Evolutionary conservation across 306 rosid species (phyloP).

Genomic region (Cucumis cinereus): DNA sequence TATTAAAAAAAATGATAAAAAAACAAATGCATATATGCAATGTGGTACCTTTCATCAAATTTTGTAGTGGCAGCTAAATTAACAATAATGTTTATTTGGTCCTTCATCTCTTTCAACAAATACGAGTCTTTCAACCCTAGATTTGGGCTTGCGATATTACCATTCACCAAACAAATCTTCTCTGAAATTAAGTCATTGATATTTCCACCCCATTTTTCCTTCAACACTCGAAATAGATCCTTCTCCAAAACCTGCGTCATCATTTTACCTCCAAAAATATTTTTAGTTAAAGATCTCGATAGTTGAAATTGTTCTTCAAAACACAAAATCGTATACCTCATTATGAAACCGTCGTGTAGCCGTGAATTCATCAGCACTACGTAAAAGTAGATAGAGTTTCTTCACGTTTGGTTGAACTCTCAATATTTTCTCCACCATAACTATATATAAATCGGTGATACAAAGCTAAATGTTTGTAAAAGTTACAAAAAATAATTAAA

Average conservation of each 20-base stretch:
- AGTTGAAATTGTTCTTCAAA: too few relatives aligned
- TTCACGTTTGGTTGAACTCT: slow-evolving; percentile 73
- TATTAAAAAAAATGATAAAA: too few relatives aligned
- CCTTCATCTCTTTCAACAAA: slow-evolving; percentile 32
- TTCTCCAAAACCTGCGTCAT: slow-evolving; percentile 37
- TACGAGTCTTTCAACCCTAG: slow-evolving; percentile 37
- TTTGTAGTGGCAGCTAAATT: slow-evolving; percentile 75
- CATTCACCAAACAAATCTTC: slow-evolving; percentile 47
- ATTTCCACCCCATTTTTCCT: slow-evolving; percentile 43
- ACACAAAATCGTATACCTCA: slow-evolving; percentile 18
- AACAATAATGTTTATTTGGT: slow-evolving; percentile 39
- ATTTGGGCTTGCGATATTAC: slow-evolving; percentile 39
- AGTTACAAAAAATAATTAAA: background rate
- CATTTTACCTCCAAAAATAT: too few relatives aligned
- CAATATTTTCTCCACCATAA: slow-evolving; percentile 35
- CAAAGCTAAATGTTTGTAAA: too few relatives aligned
- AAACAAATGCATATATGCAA: too few relatives aligned
- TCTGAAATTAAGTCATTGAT: slow-evolving; percentile 28
- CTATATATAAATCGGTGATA: too few relatives aligned
- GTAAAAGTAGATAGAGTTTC: slow-evolving; percentile 60
- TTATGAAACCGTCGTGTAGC: slow-evolving; percentile 40
- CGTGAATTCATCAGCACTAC: slow-evolving; percentile 39
- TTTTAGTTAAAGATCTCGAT: too few relatives aligned
- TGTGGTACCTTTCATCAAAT: slow-evolving; percentile 53
- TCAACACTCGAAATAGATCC: slow-evolving; percentile 49